Percentiles rank a stretch among this genome's conserved stretches.
These are phyloP conservation scores for Lachancea dasiensis DNA, from an alignment of 805 yeast genomes.

Conservation along the genomic window DNA sequence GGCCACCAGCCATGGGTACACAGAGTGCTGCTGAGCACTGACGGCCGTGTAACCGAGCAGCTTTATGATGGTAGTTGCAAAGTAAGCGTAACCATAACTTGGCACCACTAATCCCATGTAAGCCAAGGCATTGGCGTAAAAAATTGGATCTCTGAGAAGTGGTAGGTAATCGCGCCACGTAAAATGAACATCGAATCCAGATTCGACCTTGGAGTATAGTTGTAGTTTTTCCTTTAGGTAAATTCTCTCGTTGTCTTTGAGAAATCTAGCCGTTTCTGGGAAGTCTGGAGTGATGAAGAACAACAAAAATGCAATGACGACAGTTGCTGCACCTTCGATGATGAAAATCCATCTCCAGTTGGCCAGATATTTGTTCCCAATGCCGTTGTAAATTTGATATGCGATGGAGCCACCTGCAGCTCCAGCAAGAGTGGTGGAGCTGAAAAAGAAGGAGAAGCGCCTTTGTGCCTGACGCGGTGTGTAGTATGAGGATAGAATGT, in stretches of 20 bases:
- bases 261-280: constrained; percentile 8
- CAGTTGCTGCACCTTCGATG: constrained; percentile 6
- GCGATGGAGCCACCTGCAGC: constrained; percentile 9
- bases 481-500: constrained; percentile 6
- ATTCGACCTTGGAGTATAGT: constrained; percentile 2
- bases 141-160: constrained; percentile 7
- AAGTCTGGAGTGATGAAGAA: constrained; percentile 8
- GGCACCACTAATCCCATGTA: constrained; percentile 4
- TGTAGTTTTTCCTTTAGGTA: constrained; percentile 6
- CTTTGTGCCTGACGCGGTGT: constrained; percentile 4
- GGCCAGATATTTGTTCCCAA: constrained; percentile 3
- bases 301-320: constrained; percentile 3
- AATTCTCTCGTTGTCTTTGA: constrained; percentile 4
- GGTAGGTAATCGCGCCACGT: constrained; percentile 7
- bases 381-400: constrained; percentile 2
- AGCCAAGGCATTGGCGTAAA: constrained; percentile 5
- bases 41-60: constrained; percentile 5
- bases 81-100: constrained; percentile 7
- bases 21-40: constrained; percentile 7
- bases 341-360: constrained; percentile 9
- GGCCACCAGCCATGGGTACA: constrained; percentile 6
- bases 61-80: constrained; percentile 5
- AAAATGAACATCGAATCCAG: constrained; percentile 4
- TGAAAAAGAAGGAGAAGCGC: constrained; percentile 5
- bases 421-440: constrained; percentile 7